A percentile compares a stretch with the other conserved stretches of the same genome.
Evolutionary conservation across 106 monocot species (phyloP).

Genomic region (Dendrobium officinale): DNA sequence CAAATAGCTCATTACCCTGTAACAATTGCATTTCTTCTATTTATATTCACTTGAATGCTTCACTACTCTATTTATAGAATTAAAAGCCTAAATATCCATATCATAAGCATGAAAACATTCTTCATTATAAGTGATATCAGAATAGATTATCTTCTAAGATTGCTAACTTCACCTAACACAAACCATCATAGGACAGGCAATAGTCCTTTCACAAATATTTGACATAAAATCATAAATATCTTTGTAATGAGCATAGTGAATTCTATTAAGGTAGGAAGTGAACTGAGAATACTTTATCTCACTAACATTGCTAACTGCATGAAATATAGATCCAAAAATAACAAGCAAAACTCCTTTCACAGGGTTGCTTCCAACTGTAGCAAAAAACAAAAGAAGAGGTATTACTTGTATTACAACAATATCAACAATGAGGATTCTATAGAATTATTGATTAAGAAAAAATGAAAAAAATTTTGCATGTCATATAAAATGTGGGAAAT

Average conservation of each 20-base stretch:
- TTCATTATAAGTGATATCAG: neutral
- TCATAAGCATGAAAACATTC: neutral
- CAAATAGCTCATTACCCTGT: too few relatives aligned
- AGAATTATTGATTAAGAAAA: neutral
- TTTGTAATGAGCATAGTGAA: neutral
- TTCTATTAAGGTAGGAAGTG: neutral
- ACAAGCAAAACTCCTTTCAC: conserved; percentile 40
- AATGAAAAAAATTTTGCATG: neutral
- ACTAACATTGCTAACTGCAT: conserved; percentile 41
- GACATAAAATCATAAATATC: neutral
- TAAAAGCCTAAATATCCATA: neutral
- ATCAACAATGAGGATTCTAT: neutral
- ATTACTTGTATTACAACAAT: neutral
- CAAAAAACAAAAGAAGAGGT: conserved; percentile 3
- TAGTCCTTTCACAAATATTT: neutral
- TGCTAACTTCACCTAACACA: neutral
- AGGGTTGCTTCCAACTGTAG: conserved; percentile 22
- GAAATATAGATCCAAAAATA: conserved; percentile 35
- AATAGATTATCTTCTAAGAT: neutral
- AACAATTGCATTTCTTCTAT: too few relatives aligned
- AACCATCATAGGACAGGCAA: neutral
- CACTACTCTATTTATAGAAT: neutral
- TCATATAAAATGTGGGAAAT: neutral
- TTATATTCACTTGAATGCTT: too few relatives aligned
- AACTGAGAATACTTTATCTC: conserved; percentile 19